Evolutionary conservation across 176 grass and related monocot genomes (phyloP), one percentile per base, ranked within the genome.

Genomic region (Bonia amplexicaulis): DNA sequence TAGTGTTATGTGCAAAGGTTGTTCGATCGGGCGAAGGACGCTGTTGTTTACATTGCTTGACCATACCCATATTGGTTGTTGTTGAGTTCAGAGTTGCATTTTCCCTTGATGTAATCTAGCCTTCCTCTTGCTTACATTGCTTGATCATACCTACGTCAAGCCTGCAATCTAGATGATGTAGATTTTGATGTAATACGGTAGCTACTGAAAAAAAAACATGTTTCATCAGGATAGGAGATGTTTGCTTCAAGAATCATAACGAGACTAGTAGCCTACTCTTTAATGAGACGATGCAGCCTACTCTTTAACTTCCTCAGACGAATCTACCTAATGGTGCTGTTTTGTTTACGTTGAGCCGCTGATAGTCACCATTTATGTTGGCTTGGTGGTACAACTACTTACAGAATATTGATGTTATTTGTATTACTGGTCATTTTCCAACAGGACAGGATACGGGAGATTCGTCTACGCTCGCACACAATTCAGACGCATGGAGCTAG

Each of bases 401-500:
- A 61, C 35, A 47, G 2, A n/a, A 39, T 14, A 46, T 12, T 15
- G 19, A 33, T n/a, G 20, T 2, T 76, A 17, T 45, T 69, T 22
- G 4, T 20, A 31, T 2, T 2, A 11, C 19, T 20, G 39, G 0
- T 85, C 58, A 19, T 57, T 69, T 20, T 7, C 69, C 9, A 90
- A 27, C 72, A 84, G 87, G 71, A 87, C 25, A 84, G 64, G 58
- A 83, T 91, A 87, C 74, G 59, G 22, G 90, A 88, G 23, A 23
- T 79, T 84, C 82, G 88, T 69, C 22, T 86, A 8, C 37, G 69
- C 37, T 60, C 74, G 9, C 83, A 88, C 76, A 92, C 83, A 15
- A 68, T 95, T 71, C 87, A 88, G 83, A 92, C 90, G 6, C 93
- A 96, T 52, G 93, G 93, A 47, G 66, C 71, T 6, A 66, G 80